Conservation (phyloP, 1,139 yeast species). For the Petasospora rhodanensis region DNA sequence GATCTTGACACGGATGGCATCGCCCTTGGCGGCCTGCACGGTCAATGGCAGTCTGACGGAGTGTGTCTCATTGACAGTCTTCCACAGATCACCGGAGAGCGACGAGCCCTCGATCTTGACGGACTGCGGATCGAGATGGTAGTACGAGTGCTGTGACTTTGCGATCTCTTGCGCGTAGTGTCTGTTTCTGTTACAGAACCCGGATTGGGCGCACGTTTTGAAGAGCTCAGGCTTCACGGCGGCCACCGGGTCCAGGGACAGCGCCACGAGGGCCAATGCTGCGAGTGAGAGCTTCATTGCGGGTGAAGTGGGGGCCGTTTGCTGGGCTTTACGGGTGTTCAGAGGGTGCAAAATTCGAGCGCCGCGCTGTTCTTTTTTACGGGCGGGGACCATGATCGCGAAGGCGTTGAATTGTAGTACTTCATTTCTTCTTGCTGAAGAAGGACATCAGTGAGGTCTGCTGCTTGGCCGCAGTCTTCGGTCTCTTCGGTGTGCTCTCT, state of each 20-base stretch:
- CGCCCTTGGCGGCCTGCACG: conserved; percentile 50
- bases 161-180: conserved; percentile 55
- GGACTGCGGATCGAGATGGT: conserved; percentile 44
- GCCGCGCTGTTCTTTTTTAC: not conserved
- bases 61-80: conserved; percentile 28
- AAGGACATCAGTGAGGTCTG: conserved; percentile 23
- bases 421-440: conserved; percentile 23
- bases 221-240: conserved; percentile 58
- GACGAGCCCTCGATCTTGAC: conserved; percentile 31
- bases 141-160: conserved; percentile 39
- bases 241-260: not conserved
- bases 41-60: conserved; percentile 44
- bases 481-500: conserved; percentile 12
- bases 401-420: too few species aligned
- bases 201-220: conserved; percentile 75
- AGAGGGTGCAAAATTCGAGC: not conserved
- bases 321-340: too few species aligned
- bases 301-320: too few species aligned
- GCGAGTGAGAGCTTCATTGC: not conserved
- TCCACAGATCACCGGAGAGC: conserved; percentile 44
- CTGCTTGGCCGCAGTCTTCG: conserved; percentile 15
- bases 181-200: conserved; percentile 82
- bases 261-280: not conserved
- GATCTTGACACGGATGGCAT: conserved; percentile 53
- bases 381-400: too few species aligned